Percentiles rank a stretch among this genome's conserved stretches.
Evolutionary conservation across 306 rosid species (phyloP).

Genomic region (Calophaca sinica): DNA sequence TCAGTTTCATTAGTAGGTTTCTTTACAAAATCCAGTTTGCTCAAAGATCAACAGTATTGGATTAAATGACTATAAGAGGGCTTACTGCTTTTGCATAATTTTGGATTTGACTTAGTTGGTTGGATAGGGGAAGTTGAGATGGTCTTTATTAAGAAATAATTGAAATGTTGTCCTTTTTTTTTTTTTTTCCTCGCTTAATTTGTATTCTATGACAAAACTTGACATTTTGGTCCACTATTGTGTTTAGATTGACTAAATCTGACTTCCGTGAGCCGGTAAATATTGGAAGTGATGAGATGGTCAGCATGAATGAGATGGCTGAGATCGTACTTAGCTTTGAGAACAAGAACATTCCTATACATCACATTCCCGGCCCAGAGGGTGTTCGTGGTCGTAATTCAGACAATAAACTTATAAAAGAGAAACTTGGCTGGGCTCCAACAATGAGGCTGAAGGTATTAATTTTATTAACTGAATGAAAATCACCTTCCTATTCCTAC

Average conservation of each 20-base stretch:
- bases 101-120: slow-evolving; percentile 20
- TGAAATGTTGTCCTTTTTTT: not conserved
- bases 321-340: slow-evolving; percentile 95
- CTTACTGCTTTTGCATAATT: slow-evolving; percentile 16
- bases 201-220: slow-evolving; percentile 4
- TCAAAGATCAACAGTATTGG: not conserved
- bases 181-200: slow-evolving; percentile 7
- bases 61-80: not conserved
- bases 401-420: slow-evolving; percentile 93
- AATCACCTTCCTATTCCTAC: slow-evolving; percentile 20
- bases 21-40: not conserved
- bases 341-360: slow-evolving; percentile 80
- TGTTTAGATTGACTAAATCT: slow-evolving; percentile 88
- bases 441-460: slow-evolving; percentile 94
- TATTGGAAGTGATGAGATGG: slow-evolving; percentile 99
- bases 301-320: slow-evolving; percentile 99
- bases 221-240: slow-evolving; percentile 28
- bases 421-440: slow-evolving; percentile 99
- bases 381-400: slow-evolving; percentile 99
- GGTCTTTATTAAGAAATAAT: not conserved
- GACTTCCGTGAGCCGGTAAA: slow-evolving; percentile 98
- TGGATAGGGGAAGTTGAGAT: not conserved
- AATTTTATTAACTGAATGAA: not conserved
- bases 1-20: slow-evolving; percentile 20
- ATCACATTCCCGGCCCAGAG: slow-evolving; percentile 98